Evolutionary conservation across 1,284 basidiomycete genomes (phyloP).

Genomic region (Volvariella volvacea): DNA sequence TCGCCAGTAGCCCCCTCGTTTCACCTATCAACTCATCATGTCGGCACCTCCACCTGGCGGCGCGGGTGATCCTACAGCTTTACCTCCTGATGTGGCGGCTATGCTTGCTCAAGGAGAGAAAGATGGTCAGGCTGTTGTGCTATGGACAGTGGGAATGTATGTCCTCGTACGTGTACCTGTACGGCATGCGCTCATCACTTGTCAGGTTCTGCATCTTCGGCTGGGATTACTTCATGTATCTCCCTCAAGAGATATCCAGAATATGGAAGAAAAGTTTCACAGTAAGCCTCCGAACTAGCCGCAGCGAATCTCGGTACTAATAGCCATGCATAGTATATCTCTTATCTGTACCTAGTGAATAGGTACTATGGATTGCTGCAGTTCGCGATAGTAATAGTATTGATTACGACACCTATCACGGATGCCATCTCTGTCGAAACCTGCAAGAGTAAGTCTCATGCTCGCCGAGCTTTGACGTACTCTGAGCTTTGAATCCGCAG

Average conservation of each 20-base stretch:
- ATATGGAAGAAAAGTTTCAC: conserved; percentile 17
- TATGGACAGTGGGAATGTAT: conserved; percentile 18
- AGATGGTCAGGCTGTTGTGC: conserved; percentile 15
- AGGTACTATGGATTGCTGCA: conserved; percentile 18
- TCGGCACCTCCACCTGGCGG: too few species aligned
- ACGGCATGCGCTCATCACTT: conserved; percentile 4
- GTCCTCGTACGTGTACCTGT: conserved; percentile 7
- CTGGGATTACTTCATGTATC: conserved; percentile 18
- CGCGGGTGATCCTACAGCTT: too few species aligned
- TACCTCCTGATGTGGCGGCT: too few species aligned
- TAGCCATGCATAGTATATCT: conserved; percentile 11
- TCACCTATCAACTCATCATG: too few species aligned
- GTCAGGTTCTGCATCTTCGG: conserved; percentile 19
- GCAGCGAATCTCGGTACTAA: neutral
- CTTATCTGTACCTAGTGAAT: conserved; percentile 10
- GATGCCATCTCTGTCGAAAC: conserved; percentile 8
- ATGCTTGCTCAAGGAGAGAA: conserved; percentile 6
- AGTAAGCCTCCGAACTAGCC: conserved; percentile 6
- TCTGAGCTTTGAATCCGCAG: conserved; percentile 5
- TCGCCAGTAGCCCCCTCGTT: too few species aligned
- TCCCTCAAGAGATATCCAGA: conserved; percentile 16
- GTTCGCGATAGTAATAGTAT: conserved; percentile 8
- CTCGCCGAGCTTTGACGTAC: neutral
- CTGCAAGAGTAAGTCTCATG: conserved; percentile 6
- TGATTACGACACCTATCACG: conserved; percentile 10